Conservation (phyloP, 1,139 yeast genomes). For the Scheffersomyces illinoinensis region DNA sequence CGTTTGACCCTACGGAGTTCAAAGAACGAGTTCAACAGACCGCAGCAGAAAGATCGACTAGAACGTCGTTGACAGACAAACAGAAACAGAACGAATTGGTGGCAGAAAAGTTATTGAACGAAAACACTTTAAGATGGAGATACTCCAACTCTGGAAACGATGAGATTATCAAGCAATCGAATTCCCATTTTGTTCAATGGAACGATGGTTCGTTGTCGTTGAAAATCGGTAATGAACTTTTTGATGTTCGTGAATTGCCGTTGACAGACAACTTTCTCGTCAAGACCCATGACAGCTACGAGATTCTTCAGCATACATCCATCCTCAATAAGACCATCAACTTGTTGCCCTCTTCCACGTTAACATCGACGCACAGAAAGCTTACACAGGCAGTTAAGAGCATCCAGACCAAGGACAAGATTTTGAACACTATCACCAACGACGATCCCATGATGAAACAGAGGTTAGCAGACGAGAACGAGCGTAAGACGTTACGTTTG, state of each 20-base stretch:
- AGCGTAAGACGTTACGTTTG: slow-evolving; percentile 66
- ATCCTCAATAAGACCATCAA: slow-evolving; percentile 58
- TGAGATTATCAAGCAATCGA: slow-evolving; percentile 77
- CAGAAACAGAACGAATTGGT: slow-evolving; percentile 45
- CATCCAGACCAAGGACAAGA: slow-evolving; percentile 60
- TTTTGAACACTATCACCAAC: slow-evolving; percentile 65
- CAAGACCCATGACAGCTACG: slow-evolving; percentile 69
- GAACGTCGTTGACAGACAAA: slow-evolving; percentile 31
- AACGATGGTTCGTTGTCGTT: slow-evolving; percentile 86
- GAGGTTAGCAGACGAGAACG: slow-evolving; percentile 78
- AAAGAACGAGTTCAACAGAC: slow-evolving; percentile 53
- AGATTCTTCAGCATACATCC: slow-evolving; percentile 61
- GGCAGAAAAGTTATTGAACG: slow-evolving; percentile 59
- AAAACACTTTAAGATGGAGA: slow-evolving; percentile 91
- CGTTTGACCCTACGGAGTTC: slow-evolving; percentile 79
- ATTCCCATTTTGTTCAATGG: slow-evolving; percentile 91
- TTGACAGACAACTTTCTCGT: slow-evolving; percentile 73
- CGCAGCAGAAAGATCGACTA: slow-evolving; percentile 40
- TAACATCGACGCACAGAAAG: slow-evolving; percentile 76
- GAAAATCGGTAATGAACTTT: slow-evolving; percentile 84
- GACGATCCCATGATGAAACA: slow-evolving; percentile 88
- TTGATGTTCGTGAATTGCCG: slow-evolving; percentile 72
- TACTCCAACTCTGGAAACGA: slow-evolving; percentile 67
- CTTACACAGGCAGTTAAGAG: slow-evolving; percentile 77
- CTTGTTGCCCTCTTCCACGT: slow-evolving; percentile 85